Base-by-base conservation (phyloP, 164 flowering plant genomes). In the Aristolochia fimbriata region DNA sequence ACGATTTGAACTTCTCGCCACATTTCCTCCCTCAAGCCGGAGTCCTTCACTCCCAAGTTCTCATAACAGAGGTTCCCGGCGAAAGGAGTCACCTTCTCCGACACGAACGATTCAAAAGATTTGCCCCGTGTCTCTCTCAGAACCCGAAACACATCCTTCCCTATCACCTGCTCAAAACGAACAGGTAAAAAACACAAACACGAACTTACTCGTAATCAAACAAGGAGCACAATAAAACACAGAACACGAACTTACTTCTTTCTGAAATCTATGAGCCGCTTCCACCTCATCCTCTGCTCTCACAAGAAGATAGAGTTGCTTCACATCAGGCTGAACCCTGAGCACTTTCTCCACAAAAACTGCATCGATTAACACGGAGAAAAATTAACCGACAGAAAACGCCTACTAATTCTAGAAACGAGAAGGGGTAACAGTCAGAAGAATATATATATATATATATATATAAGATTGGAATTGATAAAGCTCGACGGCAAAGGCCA, bases 311-410 rank as follows among this genome's bases (percentile, higher is more conserved):
- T 62, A 82, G 20, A 86, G 70, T 67, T 64, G 78, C 75, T 80
- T 82, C 66, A 84, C 78, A 55, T 82, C 67, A 30, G 89, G 93
- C 64, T 84, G 87, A 53, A 61, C 58, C 65, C 87, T 76, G 9
- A 84, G 74, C 43, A 86, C 63, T 66, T 84, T 86, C 79, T 86
- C 93, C 54, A 80, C 70, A 25, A 85, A 71, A 50, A 83, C 87
- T 83, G 70, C 72, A 78, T 1, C 46, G 30, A 27, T 27, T 2
- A 22, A 41, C 13, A 48, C 37, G 59, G 58, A 16, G 53, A 62
- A 47, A 48, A 27, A 2, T 53, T 11, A 4, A 14, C 17, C 22
- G 12, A 57, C 27, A 37, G 15, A 30, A 14, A 15, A 43, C 1
- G 56, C 21, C 2, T 3, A 14, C 13, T 23, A 3, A 8, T 22